These are phyloP conservation scores for Blastobotrys raffinosifermentans DNA, from an alignment of 1,139 yeast species.

Conservation along the genomic window DNA sequence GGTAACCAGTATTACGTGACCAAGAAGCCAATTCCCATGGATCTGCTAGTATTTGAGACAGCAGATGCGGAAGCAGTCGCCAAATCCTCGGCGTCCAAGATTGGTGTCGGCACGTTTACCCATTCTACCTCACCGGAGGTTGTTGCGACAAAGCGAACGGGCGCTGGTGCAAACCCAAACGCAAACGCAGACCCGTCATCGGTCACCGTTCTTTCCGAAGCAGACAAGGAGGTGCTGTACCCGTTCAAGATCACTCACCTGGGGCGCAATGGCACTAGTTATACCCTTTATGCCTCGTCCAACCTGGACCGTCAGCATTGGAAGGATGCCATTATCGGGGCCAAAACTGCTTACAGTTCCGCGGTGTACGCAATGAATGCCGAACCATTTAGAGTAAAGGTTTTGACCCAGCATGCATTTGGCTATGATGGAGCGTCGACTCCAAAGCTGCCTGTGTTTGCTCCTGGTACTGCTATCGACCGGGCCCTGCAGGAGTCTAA, in stretches of 20 bases:
- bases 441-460: conserved; percentile 58
- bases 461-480: conserved; percentile 60
- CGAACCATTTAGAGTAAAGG: conserved; percentile 51
- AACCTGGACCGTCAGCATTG: conserved; percentile 54
- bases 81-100: conserved; percentile 25
- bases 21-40: conserved; percentile 38
- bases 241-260: conserved; percentile 47
- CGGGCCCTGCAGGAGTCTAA: conserved; percentile 37
- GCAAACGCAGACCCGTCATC: conserved; percentile 3
- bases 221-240: conserved; percentile 30
- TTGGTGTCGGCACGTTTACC: conserved; percentile 29
- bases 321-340: conserved; percentile 49
- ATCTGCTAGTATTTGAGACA: conserved; percentile 33
- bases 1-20: conserved; percentile 31
- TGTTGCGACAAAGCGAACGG: conserved; percentile 5
- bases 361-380: conserved; percentile 38
- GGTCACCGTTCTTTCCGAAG: conserved; percentile 21
- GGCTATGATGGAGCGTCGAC: conserved; percentile 54
- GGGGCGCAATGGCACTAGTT: conserved; percentile 47
- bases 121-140: conserved; percentile 7
- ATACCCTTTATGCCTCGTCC: conserved; percentile 52
- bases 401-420: conserved; percentile 56
- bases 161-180: conserved; percentile 1
- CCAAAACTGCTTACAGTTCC: conserved; percentile 49
- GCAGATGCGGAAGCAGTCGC: conserved; percentile 32